phyloP scores from a whole-genome alignment of 192 early-diverging fungal genomes.

The Coemansia brasiliensis region DNA sequence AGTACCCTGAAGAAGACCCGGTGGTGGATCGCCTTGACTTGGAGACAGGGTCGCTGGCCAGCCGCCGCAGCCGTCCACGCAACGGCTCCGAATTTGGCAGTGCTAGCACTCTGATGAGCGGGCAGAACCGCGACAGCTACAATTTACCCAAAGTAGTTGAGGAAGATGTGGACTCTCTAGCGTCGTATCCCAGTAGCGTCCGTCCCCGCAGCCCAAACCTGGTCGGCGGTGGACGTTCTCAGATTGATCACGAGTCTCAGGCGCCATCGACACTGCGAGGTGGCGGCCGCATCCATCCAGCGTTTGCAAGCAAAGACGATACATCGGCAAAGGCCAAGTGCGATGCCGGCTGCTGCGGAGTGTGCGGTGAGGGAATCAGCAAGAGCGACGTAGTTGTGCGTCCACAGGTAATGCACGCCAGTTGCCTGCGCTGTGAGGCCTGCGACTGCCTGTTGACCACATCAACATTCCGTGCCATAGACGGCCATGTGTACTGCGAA shows the following conservation, averaged over 20 bases:
- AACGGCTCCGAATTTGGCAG: slow-evolving; percentile 49
- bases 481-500: slow-evolving; percentile 56
- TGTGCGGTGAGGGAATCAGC: slow-evolving; percentile 46
- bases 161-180: slow-evolving; percentile 54
- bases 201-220: slow-evolving; percentile 30
- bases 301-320: slow-evolving; percentile 3
- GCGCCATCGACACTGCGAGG: slow-evolving; percentile 37
- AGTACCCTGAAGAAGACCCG: slow-evolving; percentile 32
- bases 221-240: slow-evolving; percentile 27
- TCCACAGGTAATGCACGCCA: slow-evolving; percentile 52
- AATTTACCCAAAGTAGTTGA: slow-evolving; percentile 54
- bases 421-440: slow-evolving; percentile 53
- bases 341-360: slow-evolving; percentile 46
- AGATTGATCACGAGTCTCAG: background rate
- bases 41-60: slow-evolving; percentile 47
- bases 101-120: slow-evolving; percentile 48
- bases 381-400: slow-evolving; percentile 46
- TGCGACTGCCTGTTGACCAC: slow-evolving; percentile 53
- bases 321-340: slow-evolving; percentile 12
- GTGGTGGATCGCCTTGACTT: slow-evolving; percentile 44
- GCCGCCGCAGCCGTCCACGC: slow-evolving; percentile 32
- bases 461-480: slow-evolving; percentile 49
- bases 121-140: slow-evolving; percentile 18
- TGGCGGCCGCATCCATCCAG: slow-evolving; percentile 25
- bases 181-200: slow-evolving; percentile 32